Evolutionary conservation across 805 yeast genomes (phyloP), one percentile per base, ranked within the genome.

Genomic region (Diddensiella caesifluorescens): DNA sequence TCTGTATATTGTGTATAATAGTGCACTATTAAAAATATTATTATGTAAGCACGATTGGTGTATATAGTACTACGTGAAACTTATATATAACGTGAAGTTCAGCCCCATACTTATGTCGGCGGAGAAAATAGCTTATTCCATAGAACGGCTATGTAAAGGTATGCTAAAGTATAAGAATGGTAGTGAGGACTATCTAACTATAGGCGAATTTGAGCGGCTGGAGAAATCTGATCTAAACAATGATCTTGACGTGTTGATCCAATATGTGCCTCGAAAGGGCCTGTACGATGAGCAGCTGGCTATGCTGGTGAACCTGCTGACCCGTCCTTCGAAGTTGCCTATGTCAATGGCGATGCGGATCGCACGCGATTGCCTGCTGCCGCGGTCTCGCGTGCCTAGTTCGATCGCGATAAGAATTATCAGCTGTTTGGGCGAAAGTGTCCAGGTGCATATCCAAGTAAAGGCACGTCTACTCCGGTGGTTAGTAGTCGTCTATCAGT

Each of bases 391-490:
- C n/a, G 47, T 69, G 7, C 52, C 60, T 10, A 43, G 44, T 12
- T 53, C 50, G 1, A 46, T 53, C 2, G 54, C 64, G 0, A 27
- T 56, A 12, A 44, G 46, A 3, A 54, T 69, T 2, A 44, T 62
- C 7, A 56, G 57, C 13, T 48, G 57, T 30, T 25, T 41, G 25
- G 38, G 41, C 4, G 38, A 28, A 9, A 21, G 19, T 4, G 21
- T 30, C 4, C 20, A 36, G 30, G 20, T 33, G 7, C 31, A 43
- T 10, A 23, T 41, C 25, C 33, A 28, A 20, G 27, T 41, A 25
- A 49, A 51, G 37, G 35, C 40, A 13, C 39, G 19, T 44, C 64
- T 7, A 34, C 46, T 25, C 29, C 45, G 10, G 42, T 54, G 43
- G 54, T 50, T 5, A 47, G 55, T 19, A 22, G 37, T 48, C 3